phyloP scores from a whole-genome alignment of 2,329 filamentous ascomycete species.

The Fusarium sp. region DNA sequence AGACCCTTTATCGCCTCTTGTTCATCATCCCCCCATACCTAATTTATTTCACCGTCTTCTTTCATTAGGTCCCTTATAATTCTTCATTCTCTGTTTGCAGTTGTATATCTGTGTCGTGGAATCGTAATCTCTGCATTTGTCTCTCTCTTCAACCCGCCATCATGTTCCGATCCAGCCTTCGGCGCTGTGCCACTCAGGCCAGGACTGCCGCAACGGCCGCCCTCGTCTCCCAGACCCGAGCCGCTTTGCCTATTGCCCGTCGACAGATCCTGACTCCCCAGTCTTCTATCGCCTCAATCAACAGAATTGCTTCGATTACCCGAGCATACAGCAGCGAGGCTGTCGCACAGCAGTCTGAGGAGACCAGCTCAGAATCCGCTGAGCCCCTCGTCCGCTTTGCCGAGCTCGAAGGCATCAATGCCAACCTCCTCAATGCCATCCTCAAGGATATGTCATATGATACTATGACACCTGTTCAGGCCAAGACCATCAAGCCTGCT shows the following conservation, averaged over 20 bases:
- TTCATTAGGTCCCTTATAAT: constrained; percentile 18
- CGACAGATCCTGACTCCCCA: constrained; percentile 42
- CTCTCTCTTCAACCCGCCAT: constrained; percentile 15
- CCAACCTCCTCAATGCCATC: constrained; percentile 77
- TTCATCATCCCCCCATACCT: constrained; percentile 17
- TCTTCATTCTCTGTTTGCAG: constrained; percentile 21
- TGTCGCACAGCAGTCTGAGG: constrained; percentile 45
- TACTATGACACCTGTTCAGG: constrained; percentile 94
- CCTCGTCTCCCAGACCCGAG: constrained; percentile 51
- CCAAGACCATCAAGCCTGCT: constrained; percentile 84
- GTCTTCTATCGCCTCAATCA: constrained; percentile 35
- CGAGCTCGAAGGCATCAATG: constrained; percentile 71
- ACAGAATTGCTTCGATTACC: constrained; percentile 46
- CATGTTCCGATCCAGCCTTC: constrained; percentile 58
- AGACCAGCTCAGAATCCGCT: constrained; percentile 24
- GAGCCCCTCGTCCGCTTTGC: constrained; percentile 59
- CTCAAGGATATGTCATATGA: constrained; percentile 81
- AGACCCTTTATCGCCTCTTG: constrained; percentile 40
- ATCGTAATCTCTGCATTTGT: constrained; percentile 20
- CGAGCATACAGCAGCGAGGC: constrained; percentile 61
- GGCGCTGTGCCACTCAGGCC: constrained; percentile 58
- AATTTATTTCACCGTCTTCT: constrained; percentile 27
- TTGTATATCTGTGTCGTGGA: constrained; percentile 14
- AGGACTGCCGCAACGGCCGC: constrained; percentile 52
- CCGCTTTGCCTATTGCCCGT: constrained; percentile 46